Conservation (phyloP, 2,329 filamentous ascomycete genomes). For the Emmonsiellopsis sp. region DNA sequence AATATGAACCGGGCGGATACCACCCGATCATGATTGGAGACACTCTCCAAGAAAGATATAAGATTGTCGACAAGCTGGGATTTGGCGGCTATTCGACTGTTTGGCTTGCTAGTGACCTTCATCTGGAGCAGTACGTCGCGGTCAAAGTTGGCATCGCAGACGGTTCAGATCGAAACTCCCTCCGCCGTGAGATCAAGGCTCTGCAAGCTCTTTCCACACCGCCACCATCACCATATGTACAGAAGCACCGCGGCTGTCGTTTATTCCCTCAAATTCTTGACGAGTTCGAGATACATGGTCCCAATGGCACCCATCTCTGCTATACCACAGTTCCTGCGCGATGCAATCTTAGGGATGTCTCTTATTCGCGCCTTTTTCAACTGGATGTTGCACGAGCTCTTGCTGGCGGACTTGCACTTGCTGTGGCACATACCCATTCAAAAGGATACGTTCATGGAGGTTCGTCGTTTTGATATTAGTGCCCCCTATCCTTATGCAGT, state of each 20-base stretch:
- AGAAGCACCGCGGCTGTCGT: not conserved
- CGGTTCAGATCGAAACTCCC: not conserved
- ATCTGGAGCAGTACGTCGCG: constrained; percentile 18
- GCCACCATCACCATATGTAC: not conserved
- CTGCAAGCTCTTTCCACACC: constrained; percentile 15
- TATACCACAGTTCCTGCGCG: constrained; percentile 11
- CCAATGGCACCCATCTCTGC: constrained; percentile 9
- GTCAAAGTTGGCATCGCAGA: constrained; percentile 19
- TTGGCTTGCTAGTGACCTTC: constrained; percentile 30
- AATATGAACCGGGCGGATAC: constrained; percentile 26
- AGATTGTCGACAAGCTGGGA: constrained; percentile 34
- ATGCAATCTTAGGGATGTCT: constrained; percentile 13
- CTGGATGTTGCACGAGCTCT: constrained; percentile 13
- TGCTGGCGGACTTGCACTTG: constrained; percentile 8
- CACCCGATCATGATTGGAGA: constrained; percentile 28
- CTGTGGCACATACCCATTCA: constrained; percentile 13
- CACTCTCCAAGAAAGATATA: constrained; percentile 25
- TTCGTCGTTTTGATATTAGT: constrained; percentile 2
- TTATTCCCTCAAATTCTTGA: constrained; percentile 5
- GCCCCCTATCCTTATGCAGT: not conserved
- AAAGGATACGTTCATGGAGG: constrained; percentile 13
- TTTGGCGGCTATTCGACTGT: constrained; percentile 35
- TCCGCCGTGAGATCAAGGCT: constrained; percentile 12
- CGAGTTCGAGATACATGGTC: constrained; percentile 10
- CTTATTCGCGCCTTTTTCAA: constrained; percentile 7